Evolutionary conservation across 1,284 basidiomycete genomes (phyloP).

Genomic region (Tylopilus orsonianus): DNA sequence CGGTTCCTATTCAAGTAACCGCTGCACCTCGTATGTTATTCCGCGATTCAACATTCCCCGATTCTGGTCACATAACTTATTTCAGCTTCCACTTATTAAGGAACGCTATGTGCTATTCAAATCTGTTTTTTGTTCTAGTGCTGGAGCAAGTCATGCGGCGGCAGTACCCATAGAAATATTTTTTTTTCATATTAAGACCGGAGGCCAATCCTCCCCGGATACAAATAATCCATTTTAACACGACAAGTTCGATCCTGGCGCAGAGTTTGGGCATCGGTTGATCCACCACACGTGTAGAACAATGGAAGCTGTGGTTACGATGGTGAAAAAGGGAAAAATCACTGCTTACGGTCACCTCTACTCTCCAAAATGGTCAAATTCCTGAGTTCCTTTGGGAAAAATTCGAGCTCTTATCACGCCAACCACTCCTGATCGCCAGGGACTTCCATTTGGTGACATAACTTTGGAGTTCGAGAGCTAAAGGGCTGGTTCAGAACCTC

Average conservation of each 20-base stretch:
- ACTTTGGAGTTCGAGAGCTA: constrained; percentile 20
- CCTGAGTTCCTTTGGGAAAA: constrained; percentile 26
- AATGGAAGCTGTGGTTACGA: constrained; percentile 32
- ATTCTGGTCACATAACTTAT: constrained; percentile 27
- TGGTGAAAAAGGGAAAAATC: constrained; percentile 27
- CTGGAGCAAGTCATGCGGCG: constrained; percentile 26
- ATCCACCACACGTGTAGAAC: constrained; percentile 31
- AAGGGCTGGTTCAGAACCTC: constrained; percentile 7
- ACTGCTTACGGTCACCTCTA: constrained; percentile 11
- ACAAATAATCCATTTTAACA: constrained; percentile 27
- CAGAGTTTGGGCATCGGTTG: constrained; percentile 28
- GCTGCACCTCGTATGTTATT: constrained; percentile 31
- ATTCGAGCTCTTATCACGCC: constrained; percentile 21
- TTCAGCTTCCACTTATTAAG: constrained; percentile 32
- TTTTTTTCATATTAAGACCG: constrained; percentile 32
- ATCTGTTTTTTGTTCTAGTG: constrained; percentile 26
- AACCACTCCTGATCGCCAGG: constrained; percentile 29
- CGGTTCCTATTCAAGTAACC: constrained; percentile 23
- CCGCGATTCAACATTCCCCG: constrained; percentile 27
- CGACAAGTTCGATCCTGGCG: constrained; percentile 18
- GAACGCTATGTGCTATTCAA: constrained; percentile 27
- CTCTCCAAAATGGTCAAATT: constrained; percentile 29
- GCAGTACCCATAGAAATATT: constrained; percentile 28
- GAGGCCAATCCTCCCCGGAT: constrained; percentile 22
- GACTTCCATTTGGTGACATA: constrained; percentile 33